A percentile compares a stretch with the other conserved stretches of the same genome.
phyloP scores from a whole-genome alignment of 1,139 yeast species.

The Magnusiomyces paraingens region DNA sequence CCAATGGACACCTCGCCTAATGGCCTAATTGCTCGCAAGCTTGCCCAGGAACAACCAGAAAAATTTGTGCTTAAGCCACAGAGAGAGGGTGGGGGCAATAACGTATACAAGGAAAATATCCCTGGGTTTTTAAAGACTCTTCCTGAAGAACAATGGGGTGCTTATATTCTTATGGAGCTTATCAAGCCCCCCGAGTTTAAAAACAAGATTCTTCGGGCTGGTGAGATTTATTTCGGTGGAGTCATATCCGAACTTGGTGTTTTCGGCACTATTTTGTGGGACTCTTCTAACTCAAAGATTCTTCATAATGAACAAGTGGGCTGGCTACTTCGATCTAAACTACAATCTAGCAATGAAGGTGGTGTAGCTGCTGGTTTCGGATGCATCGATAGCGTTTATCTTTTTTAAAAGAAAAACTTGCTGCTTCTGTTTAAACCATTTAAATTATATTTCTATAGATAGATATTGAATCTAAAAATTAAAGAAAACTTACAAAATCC shows the following conservation, averaged over 20 bases:
- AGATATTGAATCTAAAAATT: background rate
- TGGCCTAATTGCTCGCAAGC: constrained; percentile 57
- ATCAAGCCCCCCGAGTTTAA: constrained; percentile 65
- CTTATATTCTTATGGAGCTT: constrained; percentile 88
- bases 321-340: constrained; percentile 81
- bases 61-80: constrained; percentile 88
- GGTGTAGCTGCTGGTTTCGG: constrained; percentile 99
- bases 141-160: constrained; percentile 76
- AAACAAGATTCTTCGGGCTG: constrained; percentile 67
- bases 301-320: constrained; percentile 61
- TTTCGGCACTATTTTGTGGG: constrained; percentile 76
- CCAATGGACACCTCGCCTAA: constrained; percentile 66
- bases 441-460: background rate
- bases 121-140: constrained; percentile 59
- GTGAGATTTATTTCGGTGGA: constrained; percentile 54
- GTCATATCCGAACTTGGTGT: constrained; percentile 87
- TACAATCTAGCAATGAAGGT: constrained; percentile 85
- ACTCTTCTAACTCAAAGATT: constrained; percentile 53
- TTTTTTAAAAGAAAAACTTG: constrained; percentile 20
- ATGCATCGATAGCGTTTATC: constrained; percentile 71
- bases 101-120: constrained; percentile 77
- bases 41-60: constrained; percentile 64
- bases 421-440: background rate
- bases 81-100: constrained; percentile 95
- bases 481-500: background rate